Evolutionary conservation across 1,139 yeast species (phyloP), one percentile per base, ranked within the genome.

Genomic region (Zygosaccharomyces pseudobailii): DNA sequence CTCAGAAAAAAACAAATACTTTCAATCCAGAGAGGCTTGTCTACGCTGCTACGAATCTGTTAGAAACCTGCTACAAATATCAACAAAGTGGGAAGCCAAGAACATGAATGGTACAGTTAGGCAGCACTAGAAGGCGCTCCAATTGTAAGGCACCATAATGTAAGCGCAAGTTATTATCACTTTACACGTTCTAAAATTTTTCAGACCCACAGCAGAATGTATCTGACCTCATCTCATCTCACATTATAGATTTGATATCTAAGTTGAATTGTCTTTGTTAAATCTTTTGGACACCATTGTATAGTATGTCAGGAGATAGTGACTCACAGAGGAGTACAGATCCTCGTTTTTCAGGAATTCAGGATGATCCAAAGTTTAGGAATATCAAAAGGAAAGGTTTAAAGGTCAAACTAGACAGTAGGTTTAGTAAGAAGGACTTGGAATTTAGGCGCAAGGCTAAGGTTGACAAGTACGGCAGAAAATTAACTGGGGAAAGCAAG

Each of bases 391-490:
- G 76, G 63, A 82, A 81, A 58, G 82, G 84, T 53, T 71, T 83
- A 54, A 86, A 84, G 65, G 86, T 88, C 37, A 81, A 86, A 57
- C 76, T 94, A 36, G 99, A 92, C 69, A 85, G 82, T 49, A 80
- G 99, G 67, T 92, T 92, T 68, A 80, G 82, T 55, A 80, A 80
- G 57, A 75, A 77, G 40, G 97, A 89, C 61, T 67, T 85, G 56
- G 77, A 77, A 54, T 52, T 63, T 31, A 79, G 79, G 53, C 76
- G 75, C 40, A 76, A 73, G 50, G 78, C 84, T 6, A 80, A 78
- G 56, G 84, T 88, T 36, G 98, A 92, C 65, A 80, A 86, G 60
- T 90, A 88, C 64, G 98, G 98, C 35, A 76, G 97, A 62, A 82
- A 76, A 58, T 62, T 87, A 21, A 72, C 74, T 45, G 72, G 72